Base-by-base conservation (phyloP, 371 early-diverging fungal species). In the Rhizopus sp. region DNA sequence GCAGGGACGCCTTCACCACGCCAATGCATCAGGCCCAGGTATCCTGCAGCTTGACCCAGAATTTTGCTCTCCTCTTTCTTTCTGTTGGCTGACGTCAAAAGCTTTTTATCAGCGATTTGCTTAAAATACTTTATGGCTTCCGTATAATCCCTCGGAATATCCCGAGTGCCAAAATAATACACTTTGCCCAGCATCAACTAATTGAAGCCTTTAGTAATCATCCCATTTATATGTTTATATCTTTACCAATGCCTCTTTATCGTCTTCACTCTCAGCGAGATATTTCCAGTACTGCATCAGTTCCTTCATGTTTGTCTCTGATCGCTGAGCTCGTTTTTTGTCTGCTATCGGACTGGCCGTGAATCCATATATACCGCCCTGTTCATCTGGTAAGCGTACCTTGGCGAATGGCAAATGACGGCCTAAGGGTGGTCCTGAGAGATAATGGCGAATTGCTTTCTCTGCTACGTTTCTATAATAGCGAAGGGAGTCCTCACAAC, bases 1-100 rank as follows among this genome's bases (percentile, higher is more conserved):
- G 57, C 72, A 3, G 73, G 53, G n/a, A 86, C 88, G 23, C 95
- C 94, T 64, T 96, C 96, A 34, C 97, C 98, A 39, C 97, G 86
- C 88, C 88, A 82, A 61, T 90, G 85, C 96, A 98, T 96, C 15
- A 75, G 62, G 0, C 97, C 98, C 8, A 93, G 59, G 57, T 86
- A 83, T 0, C 90, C 92, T 7, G 93, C 90, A 0, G 94, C 91
- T 57, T 87, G 70, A 4, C 90, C 91, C 17, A 79, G 68, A 1
- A 55, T 59, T 38, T 69, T 57, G 30, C 59, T 75, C 29, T 46
- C 46, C 30, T 46, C 29, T 23, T 46, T 46, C 46, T 29, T 46
- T 46, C 8, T 9, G 8, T 46, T 46, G 4, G 68, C 51, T 30
- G 64, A 17, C 56, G 70, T 50, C 33, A 55, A 23, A 33, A 74